Conservation (phyloP, 441 rosid genomes). For the Gossypium trilobum region DNA sequence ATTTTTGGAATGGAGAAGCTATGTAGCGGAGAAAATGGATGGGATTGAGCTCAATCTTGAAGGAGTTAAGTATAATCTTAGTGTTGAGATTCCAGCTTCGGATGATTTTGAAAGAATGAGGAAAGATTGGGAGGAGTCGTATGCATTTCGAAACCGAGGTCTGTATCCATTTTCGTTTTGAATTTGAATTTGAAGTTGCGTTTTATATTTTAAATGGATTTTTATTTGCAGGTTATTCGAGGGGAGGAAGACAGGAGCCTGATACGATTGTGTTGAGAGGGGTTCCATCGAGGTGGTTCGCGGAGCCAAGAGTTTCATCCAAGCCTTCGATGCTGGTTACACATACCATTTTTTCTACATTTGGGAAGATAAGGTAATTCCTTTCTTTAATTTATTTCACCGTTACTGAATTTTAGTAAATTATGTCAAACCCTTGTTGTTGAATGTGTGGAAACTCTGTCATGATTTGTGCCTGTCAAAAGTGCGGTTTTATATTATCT, state of each 20-base stretch:
- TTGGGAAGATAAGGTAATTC: conserved; percentile 73
- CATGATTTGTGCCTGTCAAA: background rate
- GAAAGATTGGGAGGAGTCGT: conserved; percentile 70
- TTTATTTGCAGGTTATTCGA: conserved; percentile 37
- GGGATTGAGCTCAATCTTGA: conserved; percentile 77
- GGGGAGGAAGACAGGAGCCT: conserved; percentile 59
- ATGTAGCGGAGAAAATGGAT: conserved; percentile 62
- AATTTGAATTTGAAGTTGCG: conserved; percentile 9
- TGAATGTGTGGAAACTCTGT: background rate
- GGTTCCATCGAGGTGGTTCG: conserved; percentile 88
- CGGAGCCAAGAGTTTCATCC: conserved; percentile 85
- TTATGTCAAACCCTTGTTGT: background rate
- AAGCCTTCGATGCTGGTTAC: conserved; percentile 90
- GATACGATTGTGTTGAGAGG: conserved; percentile 69
- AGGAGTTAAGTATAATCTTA: conserved; percentile 64
- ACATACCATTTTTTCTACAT: conserved; percentile 70
- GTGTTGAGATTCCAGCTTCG: conserved; percentile 40
- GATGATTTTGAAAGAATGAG: conserved; percentile 69
- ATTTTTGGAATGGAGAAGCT: conserved; percentile 61
- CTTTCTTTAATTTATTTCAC: background rate
- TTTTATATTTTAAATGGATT: background rate
- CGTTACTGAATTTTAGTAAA: background rate
- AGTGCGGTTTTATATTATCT: background rate
- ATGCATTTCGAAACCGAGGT: conserved; percentile 57
- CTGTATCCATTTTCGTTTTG: background rate